These are phyloP conservation scores for Dothiorella sarmentorum DNA, from an alignment of 2,329 filamentous ascomycete genomes.

Conservation along the genomic window DNA sequence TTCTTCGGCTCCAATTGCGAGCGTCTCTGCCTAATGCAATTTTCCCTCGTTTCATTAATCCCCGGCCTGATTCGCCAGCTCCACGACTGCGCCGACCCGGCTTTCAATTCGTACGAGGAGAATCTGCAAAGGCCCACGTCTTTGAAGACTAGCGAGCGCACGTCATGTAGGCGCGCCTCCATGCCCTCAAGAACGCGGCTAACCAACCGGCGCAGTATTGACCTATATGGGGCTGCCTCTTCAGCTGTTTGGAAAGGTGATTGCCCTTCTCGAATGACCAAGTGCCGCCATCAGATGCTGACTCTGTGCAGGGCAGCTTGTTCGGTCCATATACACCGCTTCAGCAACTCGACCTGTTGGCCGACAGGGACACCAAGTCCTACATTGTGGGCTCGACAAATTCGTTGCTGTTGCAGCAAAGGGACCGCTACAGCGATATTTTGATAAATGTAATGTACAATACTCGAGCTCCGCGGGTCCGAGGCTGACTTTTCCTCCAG, in stretches of 20 bases:
- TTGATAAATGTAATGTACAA: slow-evolving; percentile 66
- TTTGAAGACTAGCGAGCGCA: slow-evolving; percentile 85
- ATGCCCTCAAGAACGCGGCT: slow-evolving; percentile 21
- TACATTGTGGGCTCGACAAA: slow-evolving; percentile 98
- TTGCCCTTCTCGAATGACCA: not conserved
- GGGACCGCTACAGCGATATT: slow-evolving; percentile 92
- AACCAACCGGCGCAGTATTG: slow-evolving; percentile 55
- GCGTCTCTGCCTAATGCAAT: slow-evolving; percentile 66
- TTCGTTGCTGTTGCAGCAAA: slow-evolving; percentile 87
- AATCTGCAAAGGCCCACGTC: slow-evolving; percentile 74
- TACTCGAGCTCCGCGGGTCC: too few species aligned
- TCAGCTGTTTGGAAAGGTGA: slow-evolving; percentile 88
- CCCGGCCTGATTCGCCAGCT: slow-evolving; percentile 86
- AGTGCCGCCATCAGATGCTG: not conserved
- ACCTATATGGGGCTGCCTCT: slow-evolving; percentile 92
- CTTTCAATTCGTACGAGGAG: slow-evolving; percentile 78
- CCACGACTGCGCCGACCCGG: slow-evolving; percentile 94
- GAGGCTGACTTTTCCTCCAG: slow-evolving; percentile 26
- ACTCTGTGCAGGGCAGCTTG: slow-evolving; percentile 66
- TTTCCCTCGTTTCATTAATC: slow-evolving; percentile 91
- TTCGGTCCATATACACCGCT: slow-evolving; percentile 96
- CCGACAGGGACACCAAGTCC: slow-evolving; percentile 91
- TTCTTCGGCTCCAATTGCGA: slow-evolving; percentile 79
- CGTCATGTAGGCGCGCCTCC: slow-evolving; percentile 55
- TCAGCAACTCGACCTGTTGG: slow-evolving; percentile 90